These are phyloP conservation scores for Clarireedia paspali DNA, from an alignment of 2,329 filamentous ascomycete genomes.

Conservation along the genomic window DNA sequence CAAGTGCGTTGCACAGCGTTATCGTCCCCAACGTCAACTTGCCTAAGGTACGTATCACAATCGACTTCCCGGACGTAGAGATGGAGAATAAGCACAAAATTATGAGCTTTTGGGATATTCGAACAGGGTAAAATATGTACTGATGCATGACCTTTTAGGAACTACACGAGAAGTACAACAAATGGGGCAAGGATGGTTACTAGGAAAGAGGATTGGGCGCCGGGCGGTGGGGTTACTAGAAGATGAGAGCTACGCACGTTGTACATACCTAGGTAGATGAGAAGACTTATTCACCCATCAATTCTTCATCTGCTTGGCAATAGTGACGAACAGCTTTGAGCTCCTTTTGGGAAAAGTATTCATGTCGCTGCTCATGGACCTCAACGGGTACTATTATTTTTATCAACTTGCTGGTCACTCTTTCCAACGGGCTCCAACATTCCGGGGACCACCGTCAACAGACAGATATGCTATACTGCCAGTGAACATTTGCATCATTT, in stretches of 20 bases:
- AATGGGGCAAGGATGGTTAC: slow-evolving; percentile 96
- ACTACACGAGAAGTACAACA: slow-evolving; percentile 97
- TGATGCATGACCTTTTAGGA: slow-evolving; percentile 42
- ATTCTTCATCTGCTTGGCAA: background rate
- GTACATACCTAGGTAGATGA: slow-evolving; percentile 21
- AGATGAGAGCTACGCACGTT: slow-evolving; percentile 14
- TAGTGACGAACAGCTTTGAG: background rate
- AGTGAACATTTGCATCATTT: too few relatives aligned
- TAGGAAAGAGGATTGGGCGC: slow-evolving; percentile 27
- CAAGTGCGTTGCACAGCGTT: slow-evolving; percentile 90
- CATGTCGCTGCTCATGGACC: too few relatives aligned
- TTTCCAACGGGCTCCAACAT: too few relatives aligned
- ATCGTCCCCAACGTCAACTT: slow-evolving; percentile 90
- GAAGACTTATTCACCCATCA: background rate
- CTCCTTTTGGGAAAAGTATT: too few relatives aligned
- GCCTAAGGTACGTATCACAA: slow-evolving; percentile 61
- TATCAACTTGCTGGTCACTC: too few relatives aligned
- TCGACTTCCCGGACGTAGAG: background rate
- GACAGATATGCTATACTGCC: too few relatives aligned
- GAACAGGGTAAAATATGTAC: background rate
- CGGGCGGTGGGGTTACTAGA: background rate
- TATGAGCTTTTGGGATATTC: background rate
- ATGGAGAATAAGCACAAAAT: background rate
- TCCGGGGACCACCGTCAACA: too few relatives aligned
- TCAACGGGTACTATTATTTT: too few relatives aligned